Percentiles rank a stretch among this genome's conserved stretches.
Evolutionary conservation across 495 filamentous ascomycete genomes (phyloP).

Genomic region (Neurospora sp.): DNA sequence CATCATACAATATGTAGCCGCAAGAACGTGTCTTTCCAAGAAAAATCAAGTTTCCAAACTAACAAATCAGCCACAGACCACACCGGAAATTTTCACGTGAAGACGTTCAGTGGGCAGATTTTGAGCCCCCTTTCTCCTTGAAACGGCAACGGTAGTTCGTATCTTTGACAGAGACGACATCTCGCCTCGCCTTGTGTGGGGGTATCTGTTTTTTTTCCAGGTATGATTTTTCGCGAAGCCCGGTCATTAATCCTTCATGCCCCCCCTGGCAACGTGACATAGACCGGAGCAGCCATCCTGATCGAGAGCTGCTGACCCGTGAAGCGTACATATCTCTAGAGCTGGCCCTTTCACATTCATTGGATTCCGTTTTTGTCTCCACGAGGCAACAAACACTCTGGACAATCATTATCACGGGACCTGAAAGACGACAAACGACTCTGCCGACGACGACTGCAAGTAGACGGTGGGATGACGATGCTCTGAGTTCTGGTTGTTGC

Average conservation of each 20-base stretch:
- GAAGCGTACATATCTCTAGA: not conserved
- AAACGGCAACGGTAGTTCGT: not conserved
- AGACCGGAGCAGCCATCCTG: not conserved
- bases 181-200: not conserved
- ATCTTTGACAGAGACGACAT: not conserved
- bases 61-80: not conserved
- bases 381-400: not conserved
- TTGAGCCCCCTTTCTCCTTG: not conserved
- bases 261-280: not conserved
- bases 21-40: not conserved
- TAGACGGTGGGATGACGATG: slow-evolving; percentile 9
- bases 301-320: not conserved
- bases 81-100: not conserved
- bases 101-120: not conserved
- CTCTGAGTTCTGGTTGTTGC: slow-evolving; percentile 1
- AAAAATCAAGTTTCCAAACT: not conserved
- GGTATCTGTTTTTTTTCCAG: not conserved
- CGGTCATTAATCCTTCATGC: not conserved
- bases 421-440: not conserved
- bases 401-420: not conserved
- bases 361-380: slow-evolving; percentile 1
- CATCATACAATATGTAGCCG: not conserved
- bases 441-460: not conserved
- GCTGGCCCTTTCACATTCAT: not conserved
- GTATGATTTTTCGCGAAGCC: not conserved